Conservation (phyloP, 129 eudicot genomes). For the Deinandra increscens region DNA sequence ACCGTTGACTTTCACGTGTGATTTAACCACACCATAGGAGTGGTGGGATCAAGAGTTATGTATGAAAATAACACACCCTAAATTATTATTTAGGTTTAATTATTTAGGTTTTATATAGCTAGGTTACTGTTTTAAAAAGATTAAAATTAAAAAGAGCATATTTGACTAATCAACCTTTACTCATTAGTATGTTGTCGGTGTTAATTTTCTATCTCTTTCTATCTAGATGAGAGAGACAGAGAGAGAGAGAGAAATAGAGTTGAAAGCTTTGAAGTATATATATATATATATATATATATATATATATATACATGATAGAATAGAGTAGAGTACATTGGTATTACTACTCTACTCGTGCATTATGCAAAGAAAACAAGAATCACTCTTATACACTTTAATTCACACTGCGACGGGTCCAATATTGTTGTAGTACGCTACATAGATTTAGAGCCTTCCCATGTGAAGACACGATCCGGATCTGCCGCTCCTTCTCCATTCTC, state of each 20-base stretch:
- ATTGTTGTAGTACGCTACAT: slow-evolving; percentile 28
- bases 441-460: slow-evolving; percentile 35
- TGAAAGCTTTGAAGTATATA: too few species aligned
- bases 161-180: not conserved
- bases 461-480: slow-evolving; percentile 51
- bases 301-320: not conserved
- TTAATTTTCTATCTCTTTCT: not conserved
- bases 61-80: too few species aligned
- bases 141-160: not conserved
- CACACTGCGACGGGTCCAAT: slow-evolving; percentile 31
- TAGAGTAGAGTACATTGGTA: not conserved
- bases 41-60: too few species aligned
- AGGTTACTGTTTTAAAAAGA: not conserved
- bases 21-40: too few species aligned
- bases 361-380: slow-evolving; percentile 23
- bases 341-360: slow-evolving; percentile 17
- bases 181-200: slow-evolving; percentile 6
- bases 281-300: too few species aligned
- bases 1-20: too few species aligned
- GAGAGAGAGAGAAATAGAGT: not conserved
- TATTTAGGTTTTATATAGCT: too few species aligned
- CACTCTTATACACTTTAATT: slow-evolving; percentile 2
- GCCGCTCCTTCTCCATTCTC: slow-evolving; percentile 40
- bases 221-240: too few species aligned
- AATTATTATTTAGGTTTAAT: too few species aligned